Base-by-base conservation (phyloP, 495 filamentous ascomycete species). In the Hypomontagnella submonticulosa region DNA sequence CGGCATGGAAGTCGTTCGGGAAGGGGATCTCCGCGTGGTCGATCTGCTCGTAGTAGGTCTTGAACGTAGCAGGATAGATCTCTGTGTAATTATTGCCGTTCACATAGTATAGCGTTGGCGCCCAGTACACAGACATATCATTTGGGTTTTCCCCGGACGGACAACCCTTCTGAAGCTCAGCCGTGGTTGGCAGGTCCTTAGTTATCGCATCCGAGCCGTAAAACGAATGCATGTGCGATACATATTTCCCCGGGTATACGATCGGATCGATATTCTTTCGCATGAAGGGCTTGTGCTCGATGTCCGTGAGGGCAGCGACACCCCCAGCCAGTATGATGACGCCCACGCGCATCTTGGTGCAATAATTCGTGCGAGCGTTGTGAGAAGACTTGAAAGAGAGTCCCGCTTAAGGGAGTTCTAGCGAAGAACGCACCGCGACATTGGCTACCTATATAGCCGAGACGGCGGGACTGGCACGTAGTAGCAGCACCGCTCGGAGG, bases 11-110 rank as follows among this genome's bases (percentile, higher is more conserved):
- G 61, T 87, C 80, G 50, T 80, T 84, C 27, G 87, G 70, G 79
- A 90, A 93, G 43, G 90, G 89, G 63, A 93, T 89, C 84, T 92
- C 91, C 74, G 90, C 90, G 76, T 91, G 91, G 71, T 90, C 88
- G 63, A 93, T 92, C 81, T 92, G 89, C 71, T 93, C 90, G 53
- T 77, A 77, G 59, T 76, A 76, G 8, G 75, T 77, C 62, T 72
- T 77, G 66, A 77, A 77, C 7, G 71, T 77, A n/a, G 62, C 67
- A 0, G 73, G 73, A 59, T 77, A 73, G 67, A 77, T 72, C 55
- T 77, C 75, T n/a, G 73, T 76, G 61, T 77, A 76, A 46, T 55
- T 76, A 57, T 72, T 61, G 5, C 72, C 72, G 56, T 73, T 68
- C 36, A 77, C 73, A 57, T 77, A 73, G 66, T 77, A 77, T 1